These are phyloP conservation scores for Brachypodium distachyon DNA, from an alignment of 202 grass and related monocot species.

Conservation along the genomic window DNA sequence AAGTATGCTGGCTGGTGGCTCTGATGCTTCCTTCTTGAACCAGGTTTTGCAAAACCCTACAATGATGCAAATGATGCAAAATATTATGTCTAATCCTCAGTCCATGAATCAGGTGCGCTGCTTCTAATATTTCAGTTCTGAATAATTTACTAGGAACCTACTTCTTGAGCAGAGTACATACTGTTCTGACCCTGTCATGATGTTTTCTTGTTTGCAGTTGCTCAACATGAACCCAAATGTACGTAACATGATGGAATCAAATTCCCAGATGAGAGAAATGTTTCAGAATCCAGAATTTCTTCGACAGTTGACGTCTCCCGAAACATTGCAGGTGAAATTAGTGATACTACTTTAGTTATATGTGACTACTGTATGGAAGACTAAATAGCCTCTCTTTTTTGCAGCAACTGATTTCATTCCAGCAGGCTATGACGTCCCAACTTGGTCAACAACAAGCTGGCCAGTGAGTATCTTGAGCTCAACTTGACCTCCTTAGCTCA, in stretches of 20 bases:
- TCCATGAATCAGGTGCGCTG: conserved; percentile 51
- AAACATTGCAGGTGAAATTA: conserved; percentile 57
- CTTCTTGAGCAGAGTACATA: neutral
- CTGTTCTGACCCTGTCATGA: neutral
- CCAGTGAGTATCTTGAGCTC: conserved; percentile 40
- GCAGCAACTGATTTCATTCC: conserved; percentile 57
- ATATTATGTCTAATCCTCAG: conserved; percentile 68
- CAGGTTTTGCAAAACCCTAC: conserved; percentile 75
- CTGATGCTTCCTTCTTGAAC: conserved; percentile 47
- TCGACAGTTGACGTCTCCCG: conserved; percentile 69
- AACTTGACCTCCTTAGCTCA: neutral
- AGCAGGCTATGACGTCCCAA: conserved; percentile 46
- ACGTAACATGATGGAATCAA: conserved; percentile 59
- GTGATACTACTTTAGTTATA: neutral
- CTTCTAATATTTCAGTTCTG: neutral
- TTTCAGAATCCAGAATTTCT: conserved; percentile 78
- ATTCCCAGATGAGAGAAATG: conserved; percentile 68
- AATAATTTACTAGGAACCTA: neutral
- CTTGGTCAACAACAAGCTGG: conserved; percentile 45
- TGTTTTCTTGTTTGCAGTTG: conserved; percentile 27
- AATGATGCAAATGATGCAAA: conserved; percentile 81
- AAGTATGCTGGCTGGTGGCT: conserved; percentile 38
- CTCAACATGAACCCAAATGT: conserved; percentile 51
- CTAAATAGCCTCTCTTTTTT: neutral
- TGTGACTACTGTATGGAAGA: neutral